These are phyloP conservation scores for Mucuna pruriens DNA, from an alignment of 306 rosid genomes.

Conservation along the genomic window DNA sequence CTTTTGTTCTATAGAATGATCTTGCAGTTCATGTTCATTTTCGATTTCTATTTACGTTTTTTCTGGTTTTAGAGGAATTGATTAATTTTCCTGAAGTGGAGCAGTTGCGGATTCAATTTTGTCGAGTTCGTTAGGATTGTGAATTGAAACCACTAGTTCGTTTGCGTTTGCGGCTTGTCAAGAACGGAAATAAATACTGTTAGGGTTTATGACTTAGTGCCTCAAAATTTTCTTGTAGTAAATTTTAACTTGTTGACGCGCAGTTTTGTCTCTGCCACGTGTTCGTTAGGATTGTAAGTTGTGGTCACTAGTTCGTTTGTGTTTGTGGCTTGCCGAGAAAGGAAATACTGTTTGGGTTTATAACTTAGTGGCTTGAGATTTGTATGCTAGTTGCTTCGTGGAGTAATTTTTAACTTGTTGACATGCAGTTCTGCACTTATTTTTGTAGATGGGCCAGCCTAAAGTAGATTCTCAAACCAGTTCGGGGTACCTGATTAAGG, in stretches of 20 bases:
- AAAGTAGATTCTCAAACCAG: constrained; percentile 68
- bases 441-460: constrained; percentile 72
- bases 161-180: not conserved
- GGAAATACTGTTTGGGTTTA: not conserved
- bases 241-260: constrained; percentile 82
- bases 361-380: not conserved
- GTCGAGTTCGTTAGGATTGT: not conserved
- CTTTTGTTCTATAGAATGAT: constrained; percentile 9
- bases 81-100: not conserved
- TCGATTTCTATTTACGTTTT: not conserved
- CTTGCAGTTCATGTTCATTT: not conserved
- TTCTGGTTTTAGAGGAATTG: not conserved
- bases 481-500: constrained; percentile 85
- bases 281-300: not conserved
- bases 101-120: constrained; percentile 18
- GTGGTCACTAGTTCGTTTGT: not conserved
- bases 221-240: constrained; percentile 42
- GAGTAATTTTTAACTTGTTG: constrained; percentile 75
- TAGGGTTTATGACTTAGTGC: not conserved
- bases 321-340: not conserved
- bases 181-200: not conserved
- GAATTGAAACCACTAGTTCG: not conserved
- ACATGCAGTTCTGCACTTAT: constrained; percentile 89
- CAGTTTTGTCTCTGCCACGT: constrained; percentile 45
- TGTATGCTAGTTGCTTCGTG: constrained; percentile 20